Conservation (phyloP, 352 stramenopile species). For the Pythium myriotylum region DNA sequence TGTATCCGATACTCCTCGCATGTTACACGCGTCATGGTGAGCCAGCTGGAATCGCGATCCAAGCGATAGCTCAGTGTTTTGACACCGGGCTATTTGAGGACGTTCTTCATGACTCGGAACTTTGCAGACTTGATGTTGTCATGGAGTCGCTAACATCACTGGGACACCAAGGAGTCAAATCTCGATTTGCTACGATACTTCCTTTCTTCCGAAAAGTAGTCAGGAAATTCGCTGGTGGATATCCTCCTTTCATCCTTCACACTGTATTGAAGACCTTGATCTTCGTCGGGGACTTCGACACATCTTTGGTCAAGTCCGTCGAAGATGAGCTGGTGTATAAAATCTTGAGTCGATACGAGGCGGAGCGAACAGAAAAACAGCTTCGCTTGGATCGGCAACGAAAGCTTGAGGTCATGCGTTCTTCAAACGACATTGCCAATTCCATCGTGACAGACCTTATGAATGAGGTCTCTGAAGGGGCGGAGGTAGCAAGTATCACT, state of each 20-base stretch:
- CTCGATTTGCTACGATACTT: slow-evolving; percentile 59
- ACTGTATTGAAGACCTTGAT: slow-evolving; percentile 66
- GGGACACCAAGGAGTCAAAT: slow-evolving; percentile 82
- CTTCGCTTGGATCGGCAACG: slow-evolving; percentile 12
- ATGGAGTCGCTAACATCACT: slow-evolving; percentile 66
- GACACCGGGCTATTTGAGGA: slow-evolving; percentile 62
- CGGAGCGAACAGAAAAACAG: slow-evolving; percentile 32
- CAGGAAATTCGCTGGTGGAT: slow-evolving; percentile 41
- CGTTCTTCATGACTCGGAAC: slow-evolving; percentile 25
- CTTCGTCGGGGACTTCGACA: slow-evolving; percentile 80
- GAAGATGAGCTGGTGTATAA: slow-evolving; percentile 76
- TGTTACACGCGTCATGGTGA: slow-evolving; percentile 78
- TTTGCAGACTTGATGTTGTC: slow-evolving; percentile 53
- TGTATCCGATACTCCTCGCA: slow-evolving; percentile 75
- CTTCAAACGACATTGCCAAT: slow-evolving; percentile 33
- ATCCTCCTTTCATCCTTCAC: slow-evolving; percentile 59
- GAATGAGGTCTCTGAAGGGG: slow-evolving; percentile 58
- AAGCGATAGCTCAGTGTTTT: slow-evolving; percentile 57
- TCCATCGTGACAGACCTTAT: slow-evolving; percentile 57
- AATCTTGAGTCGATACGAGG: slow-evolving; percentile 73
- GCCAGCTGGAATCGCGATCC: slow-evolving; percentile 51
- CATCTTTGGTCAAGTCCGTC: slow-evolving; percentile 56
- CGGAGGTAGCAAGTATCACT: slow-evolving; percentile 68
- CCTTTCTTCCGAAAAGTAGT: slow-evolving; percentile 79
- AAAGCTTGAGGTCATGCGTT: slow-evolving; percentile 6